These are phyloP conservation scores for Sclerotinia minor DNA, from an alignment of 2,329 filamentous ascomycete genomes.

Conservation along the genomic window DNA sequence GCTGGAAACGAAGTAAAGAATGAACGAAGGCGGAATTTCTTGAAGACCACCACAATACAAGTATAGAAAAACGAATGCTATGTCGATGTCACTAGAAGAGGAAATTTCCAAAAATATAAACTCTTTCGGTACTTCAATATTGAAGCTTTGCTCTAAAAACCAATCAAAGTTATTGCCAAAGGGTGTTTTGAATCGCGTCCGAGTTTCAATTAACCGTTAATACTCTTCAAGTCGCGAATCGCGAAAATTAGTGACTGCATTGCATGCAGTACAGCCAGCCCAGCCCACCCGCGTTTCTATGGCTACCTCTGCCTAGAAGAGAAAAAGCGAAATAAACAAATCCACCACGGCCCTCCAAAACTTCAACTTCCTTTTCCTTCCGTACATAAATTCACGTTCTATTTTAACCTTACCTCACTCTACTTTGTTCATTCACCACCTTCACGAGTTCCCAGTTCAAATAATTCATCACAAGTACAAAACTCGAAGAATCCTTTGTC, in stretches of 20 bases:
- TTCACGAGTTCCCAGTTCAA: neutral
- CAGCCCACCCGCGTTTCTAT: constrained; percentile 8
- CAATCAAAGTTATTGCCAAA: neutral
- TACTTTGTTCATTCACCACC: neutral
- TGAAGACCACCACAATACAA: neutral
- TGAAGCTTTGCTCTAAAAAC: neutral
- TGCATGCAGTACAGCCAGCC: neutral
- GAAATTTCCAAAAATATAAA: neutral
- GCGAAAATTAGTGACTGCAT: constrained; percentile 13
- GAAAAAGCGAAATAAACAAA: constrained; percentile 19
- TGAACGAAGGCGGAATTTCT: constrained; percentile 10
- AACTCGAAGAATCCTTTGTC: constrained; percentile 18
- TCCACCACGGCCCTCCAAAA: neutral
- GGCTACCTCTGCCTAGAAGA: constrained; percentile 9
- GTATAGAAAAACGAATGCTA: neutral
- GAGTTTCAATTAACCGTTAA: neutral
- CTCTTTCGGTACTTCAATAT: neutral
- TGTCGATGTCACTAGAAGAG: neutral
- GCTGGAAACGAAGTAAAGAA: constrained; percentile 2
- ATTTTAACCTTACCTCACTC: neutral
- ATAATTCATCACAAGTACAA: neutral
- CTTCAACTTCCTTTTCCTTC: neutral
- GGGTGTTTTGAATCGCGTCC: constrained; percentile 10
- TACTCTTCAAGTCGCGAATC: constrained; percentile 6
- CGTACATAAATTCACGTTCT: neutral